Evolutionary conservation across 78 protist species (phyloP).

Genomic region (Dictyostelium intermedium): DNA sequence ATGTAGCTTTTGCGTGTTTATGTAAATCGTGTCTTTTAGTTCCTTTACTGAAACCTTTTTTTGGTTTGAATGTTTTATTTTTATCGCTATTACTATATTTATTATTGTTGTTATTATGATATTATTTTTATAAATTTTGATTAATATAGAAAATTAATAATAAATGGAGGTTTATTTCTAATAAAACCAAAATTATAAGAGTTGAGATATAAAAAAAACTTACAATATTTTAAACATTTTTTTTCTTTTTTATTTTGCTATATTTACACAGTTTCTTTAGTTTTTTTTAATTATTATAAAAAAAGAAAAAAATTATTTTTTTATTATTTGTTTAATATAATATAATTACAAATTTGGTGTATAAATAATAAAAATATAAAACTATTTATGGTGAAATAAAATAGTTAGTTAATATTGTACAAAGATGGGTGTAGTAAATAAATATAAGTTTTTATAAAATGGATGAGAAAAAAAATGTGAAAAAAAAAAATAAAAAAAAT

Average conservation of each 20-base stretch:
- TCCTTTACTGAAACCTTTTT: conserved; percentile 65
- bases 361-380: too few relatives aligned
- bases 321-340: too few relatives aligned
- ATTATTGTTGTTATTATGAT: background rate
- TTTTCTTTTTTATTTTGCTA: background rate
- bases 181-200: too few relatives aligned
- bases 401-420: background rate
- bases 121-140: background rate
- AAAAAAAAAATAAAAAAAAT: too few relatives aligned
- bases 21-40: conserved; percentile 78
- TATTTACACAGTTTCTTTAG: background rate
- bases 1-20: conserved; percentile 77
- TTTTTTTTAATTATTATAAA: too few relatives aligned
- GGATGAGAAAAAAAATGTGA: background rate
- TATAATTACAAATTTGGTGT: background rate
- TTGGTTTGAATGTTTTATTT: conserved; percentile 79
- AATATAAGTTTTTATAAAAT: too few relatives aligned
- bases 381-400: background rate
- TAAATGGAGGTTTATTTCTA: too few relatives aligned
- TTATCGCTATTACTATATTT: conserved; percentile 75
- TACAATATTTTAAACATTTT: background rate
- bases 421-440: background rate
- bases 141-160: too few relatives aligned
- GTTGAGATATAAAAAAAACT: background rate
- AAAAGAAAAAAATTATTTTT: too few relatives aligned